These are phyloP conservation scores for Rubia peregrina DNA, from an alignment of 305 asterid genomes.

Conservation along the genomic window DNA sequence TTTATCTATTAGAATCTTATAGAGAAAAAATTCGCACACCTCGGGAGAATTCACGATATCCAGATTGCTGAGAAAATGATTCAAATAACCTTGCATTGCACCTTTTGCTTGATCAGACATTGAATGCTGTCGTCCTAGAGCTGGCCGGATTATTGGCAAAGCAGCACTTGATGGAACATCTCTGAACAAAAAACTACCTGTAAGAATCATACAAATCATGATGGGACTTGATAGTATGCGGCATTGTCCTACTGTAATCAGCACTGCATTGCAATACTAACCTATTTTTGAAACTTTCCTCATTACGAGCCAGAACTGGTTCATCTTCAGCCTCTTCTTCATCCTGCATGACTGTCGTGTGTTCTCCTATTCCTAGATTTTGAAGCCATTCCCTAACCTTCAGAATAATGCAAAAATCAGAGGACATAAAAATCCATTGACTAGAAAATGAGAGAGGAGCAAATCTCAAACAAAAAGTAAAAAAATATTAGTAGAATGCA, in stretches of 20 bases:
- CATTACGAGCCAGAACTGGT: constrained; percentile 52
- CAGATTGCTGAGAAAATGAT: constrained; percentile 88
- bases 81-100: constrained; percentile 97
- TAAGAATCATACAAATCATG: constrained; percentile 12
- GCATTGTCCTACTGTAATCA: constrained; percentile 1
- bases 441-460: constrained; percentile 4
- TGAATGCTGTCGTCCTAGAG: constrained; percentile 81
- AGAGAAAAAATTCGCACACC: constrained; percentile 33
- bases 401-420: constrained; percentile 25
- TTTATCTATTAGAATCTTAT: constrained; percentile 22
- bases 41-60: constrained; percentile 84
- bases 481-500: background rate
- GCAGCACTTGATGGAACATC: constrained; percentile 98
- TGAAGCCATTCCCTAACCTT: constrained; percentile 93
- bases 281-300: constrained; percentile 73
- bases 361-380: constrained; percentile 38
- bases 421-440: constrained; percentile 17
- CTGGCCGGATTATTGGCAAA: constrained; percentile 83
- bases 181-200: constrained; percentile 71
- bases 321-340: constrained; percentile 89
- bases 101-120: constrained; percentile 81
- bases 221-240: constrained; percentile 5
- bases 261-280: constrained; percentile 16
- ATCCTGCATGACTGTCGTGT: constrained; percentile 58
- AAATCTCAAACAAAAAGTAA: background rate